A percentile compares a stretch with the other conserved stretches of the same genome.
Evolutionary conservation across 805 yeast genomes (phyloP).

Genomic region (Yamadazyma paraphyllophila): DNA sequence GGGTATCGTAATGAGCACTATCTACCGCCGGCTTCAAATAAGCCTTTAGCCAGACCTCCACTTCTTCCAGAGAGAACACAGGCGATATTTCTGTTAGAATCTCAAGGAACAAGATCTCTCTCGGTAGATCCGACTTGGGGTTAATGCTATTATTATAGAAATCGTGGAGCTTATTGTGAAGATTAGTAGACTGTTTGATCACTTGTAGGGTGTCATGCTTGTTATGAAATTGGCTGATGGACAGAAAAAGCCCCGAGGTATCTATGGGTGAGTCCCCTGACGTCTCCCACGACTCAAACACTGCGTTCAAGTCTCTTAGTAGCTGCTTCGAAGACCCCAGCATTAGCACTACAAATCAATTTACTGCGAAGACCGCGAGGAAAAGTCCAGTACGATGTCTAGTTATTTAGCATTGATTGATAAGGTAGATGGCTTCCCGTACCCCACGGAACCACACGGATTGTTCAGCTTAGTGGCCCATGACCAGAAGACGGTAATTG

Average conservation of each 20-base stretch:
- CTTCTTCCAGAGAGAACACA: constrained; percentile 28
- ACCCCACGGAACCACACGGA: constrained; percentile 11
- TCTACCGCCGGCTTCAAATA: constrained; percentile 53
- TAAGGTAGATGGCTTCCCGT: constrained; percentile 32
- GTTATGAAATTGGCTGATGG: constrained; percentile 19
- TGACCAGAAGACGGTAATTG: constrained; percentile 25
- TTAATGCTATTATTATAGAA: constrained; percentile 31
- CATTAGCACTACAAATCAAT: constrained; percentile 1
- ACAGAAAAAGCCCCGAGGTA: constrained; percentile 14
- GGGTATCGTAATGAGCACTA: constrained; percentile 52
- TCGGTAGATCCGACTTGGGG: constrained; percentile 24
- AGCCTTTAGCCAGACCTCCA: constrained; percentile 49
- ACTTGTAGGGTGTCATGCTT: constrained; percentile 36
- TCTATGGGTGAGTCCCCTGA: constrained; percentile 1
- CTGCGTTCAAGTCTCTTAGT: constrained; percentile 22
- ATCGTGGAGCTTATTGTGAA: constrained; percentile 35
- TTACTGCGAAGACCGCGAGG: too few species aligned
- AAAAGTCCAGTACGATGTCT: constrained; percentile 1
- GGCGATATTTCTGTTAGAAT: constrained; percentile 34
- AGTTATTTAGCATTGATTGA: constrained; percentile 16
- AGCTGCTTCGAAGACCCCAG: constrained; percentile 27
- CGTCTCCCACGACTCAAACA: constrained; percentile 23
- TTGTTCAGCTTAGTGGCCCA: constrained; percentile 29
- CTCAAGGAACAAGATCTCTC: constrained; percentile 40
- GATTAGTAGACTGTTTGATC: constrained; percentile 25